phyloP scores from a whole-genome alignment of 768 basidiomycete species.

The Amanita exitialis region DNA sequence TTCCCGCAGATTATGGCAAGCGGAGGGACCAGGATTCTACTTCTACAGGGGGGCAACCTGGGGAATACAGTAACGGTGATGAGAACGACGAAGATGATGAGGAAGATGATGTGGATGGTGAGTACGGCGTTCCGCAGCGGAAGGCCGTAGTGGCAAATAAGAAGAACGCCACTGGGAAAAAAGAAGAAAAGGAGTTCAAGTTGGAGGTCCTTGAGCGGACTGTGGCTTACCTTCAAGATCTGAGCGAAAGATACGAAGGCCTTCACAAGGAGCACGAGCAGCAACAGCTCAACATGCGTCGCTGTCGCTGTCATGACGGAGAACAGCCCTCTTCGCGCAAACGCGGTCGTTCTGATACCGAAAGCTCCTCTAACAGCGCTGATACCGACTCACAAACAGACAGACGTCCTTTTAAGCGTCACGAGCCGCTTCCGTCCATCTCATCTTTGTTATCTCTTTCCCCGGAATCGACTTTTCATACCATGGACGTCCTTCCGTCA shows the following conservation, averaged over 20 bases:
- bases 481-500: slow-evolving; percentile 18
- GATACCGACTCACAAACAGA: not conserved
- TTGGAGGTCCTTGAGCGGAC: slow-evolving; percentile 83
- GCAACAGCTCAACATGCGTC: slow-evolving; percentile 6
- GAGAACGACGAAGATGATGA: slow-evolving; percentile 29
- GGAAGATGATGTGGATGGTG: slow-evolving; percentile 23
- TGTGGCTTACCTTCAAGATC: slow-evolving; percentile 66
- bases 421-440: slow-evolving; percentile 50
- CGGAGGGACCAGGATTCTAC: slow-evolving; percentile 7
- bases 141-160: slow-evolving; percentile 17
- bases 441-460: slow-evolving; percentile 52
- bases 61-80: slow-evolving; percentile 13
- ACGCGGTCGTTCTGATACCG: not conserved
- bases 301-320: slow-evolving; percentile 17
- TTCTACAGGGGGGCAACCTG: too few relatives aligned
- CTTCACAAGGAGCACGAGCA: slow-evolving; percentile 18
- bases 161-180: slow-evolving; percentile 29
- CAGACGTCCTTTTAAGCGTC: slow-evolving; percentile 9
- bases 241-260: slow-evolving; percentile 42
- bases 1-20: slow-evolving; percentile 46
- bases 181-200: slow-evolving; percentile 81
- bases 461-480: slow-evolving; percentile 20
- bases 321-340: slow-evolving; percentile 12
- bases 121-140: slow-evolving; percentile 17
- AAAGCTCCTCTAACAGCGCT: not conserved